Percentiles rank a stretch among this genome's conserved stretches.
Evolutionary conservation across 192 early-diverging fungal genomes (phyloP).

Genomic region (Radiomyces spectabilis): DNA sequence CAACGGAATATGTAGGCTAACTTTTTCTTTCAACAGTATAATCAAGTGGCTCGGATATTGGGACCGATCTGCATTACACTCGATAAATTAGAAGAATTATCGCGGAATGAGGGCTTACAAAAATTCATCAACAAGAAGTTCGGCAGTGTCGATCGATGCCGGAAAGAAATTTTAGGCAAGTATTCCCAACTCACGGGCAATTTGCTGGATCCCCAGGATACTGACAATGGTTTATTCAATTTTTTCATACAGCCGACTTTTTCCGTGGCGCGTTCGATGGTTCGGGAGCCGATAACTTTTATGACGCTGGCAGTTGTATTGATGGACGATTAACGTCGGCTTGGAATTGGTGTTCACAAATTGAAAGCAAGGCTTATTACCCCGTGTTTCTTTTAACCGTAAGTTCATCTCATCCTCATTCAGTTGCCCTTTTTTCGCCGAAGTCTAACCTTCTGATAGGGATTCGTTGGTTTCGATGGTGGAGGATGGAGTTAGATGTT

Average conservation of each 20-base stretch:
- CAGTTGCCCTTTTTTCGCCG: neutral
- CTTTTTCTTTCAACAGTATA: constrained; percentile 52
- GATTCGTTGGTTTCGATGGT: constrained; percentile 77
- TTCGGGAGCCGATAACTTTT: constrained; percentile 85
- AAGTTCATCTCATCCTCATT: constrained; percentile 6
- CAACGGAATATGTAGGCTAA: constrained; percentile 1
- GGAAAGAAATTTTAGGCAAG: constrained; percentile 64
- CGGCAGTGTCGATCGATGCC: constrained; percentile 55
- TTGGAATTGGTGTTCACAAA: constrained; percentile 81
- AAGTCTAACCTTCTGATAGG: too few species aligned
- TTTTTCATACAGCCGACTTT: constrained; percentile 61
- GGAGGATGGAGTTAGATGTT: constrained; percentile 29
- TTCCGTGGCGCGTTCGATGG: constrained; percentile 97
- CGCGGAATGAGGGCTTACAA: constrained; percentile 45
- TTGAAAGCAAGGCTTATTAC: constrained; percentile 93
- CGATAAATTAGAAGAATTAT: constrained; percentile 61
- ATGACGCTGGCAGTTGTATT: constrained; percentile 91
- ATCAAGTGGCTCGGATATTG: constrained; percentile 93
- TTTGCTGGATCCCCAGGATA: neutral
- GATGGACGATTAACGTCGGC: constrained; percentile 93
- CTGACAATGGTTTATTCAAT: neutral
- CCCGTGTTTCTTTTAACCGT: constrained; percentile 83
- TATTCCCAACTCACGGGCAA: neutral
- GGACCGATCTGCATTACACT: constrained; percentile 79
- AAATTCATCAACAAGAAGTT: constrained; percentile 66